Base-by-base conservation (phyloP, 495 filamentous ascomycete species). In the Neurospora sp. region DNA sequence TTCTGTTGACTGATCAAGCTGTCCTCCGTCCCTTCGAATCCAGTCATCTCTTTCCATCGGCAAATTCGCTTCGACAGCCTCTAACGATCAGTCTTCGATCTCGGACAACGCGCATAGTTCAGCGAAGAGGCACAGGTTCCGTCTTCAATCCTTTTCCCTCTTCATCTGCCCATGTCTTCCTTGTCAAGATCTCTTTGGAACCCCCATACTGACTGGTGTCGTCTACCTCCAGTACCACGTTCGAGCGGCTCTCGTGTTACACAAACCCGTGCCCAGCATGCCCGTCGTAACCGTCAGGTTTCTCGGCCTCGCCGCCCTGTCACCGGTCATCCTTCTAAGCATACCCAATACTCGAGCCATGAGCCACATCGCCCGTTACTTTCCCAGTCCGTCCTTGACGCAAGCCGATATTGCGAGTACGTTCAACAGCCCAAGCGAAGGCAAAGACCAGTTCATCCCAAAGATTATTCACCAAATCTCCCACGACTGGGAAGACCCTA, bases 401-500 rank as follows among this genome's bases (percentile, higher is more conserved):
- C 72, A 40, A 37, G 72, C 54, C 35, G 59, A 74, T 40, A 7
- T 72, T n/a, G 42, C 72, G 16, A 40, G 14, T 9, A 62, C 72
- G 8, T 76, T 70, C 42, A 70, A 76, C 6, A 46, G 9, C 59
- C 7, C 59, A 35, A 27, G 18, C 5, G 39, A 20, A 9, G 69
- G 10, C 27, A 38, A 62, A 46, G 35, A 48, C 18, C 62, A 76
- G 35, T 62, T 31, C 70, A 94, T 96, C 70, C 93, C 93, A 39
- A 94, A 92, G 83, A 95, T 96, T 75, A 92, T 96, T 71, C 94
- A 96, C 82, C 93, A 96, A 81, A 94, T 93, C 27, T 95, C 91
- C 80, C 88, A 89, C 74, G 93, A 93, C 79, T 80, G 76, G 78
- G 59, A 74, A 10, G 74, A 77, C 46, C 74, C 74, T 18, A 41